Conservation (phyloP, 2,329 filamentous ascomycete genomes). For the Triangularia verruculosa region DNA sequence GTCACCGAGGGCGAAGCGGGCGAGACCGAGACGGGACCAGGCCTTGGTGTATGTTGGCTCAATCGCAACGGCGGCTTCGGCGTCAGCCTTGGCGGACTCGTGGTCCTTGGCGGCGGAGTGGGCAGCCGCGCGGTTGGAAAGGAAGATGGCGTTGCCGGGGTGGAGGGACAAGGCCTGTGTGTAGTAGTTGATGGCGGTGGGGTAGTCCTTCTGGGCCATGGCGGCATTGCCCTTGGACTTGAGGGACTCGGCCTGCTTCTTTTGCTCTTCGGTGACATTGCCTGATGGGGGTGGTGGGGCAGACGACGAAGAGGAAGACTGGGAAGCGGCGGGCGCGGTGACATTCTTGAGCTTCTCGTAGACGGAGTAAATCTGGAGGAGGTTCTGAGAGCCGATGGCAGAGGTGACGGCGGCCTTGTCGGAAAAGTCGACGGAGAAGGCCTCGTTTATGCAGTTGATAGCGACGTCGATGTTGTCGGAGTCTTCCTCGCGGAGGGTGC, state of each 20-base stretch:
- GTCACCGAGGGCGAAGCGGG: slow-evolving; percentile 87
- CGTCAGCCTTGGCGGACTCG: slow-evolving; percentile 78
- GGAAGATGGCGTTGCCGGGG: slow-evolving; percentile 89
- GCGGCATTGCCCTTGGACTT: slow-evolving; percentile 91
- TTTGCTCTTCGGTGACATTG: slow-evolving; percentile 53
- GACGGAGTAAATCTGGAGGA: slow-evolving; percentile 88
- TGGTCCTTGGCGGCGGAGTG: slow-evolving; percentile 84
- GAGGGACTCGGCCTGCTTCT: slow-evolving; percentile 79
- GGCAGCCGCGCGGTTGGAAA: slow-evolving; percentile 94
- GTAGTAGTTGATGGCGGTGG: slow-evolving; percentile 78
- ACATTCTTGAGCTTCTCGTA: slow-evolving; percentile 87
- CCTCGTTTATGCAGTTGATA: slow-evolving; percentile 88
- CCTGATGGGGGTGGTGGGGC: slow-evolving; percentile 43
- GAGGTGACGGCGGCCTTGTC: slow-evolving; percentile 70
- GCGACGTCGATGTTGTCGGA: slow-evolving; percentile 92
- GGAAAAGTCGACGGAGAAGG: slow-evolving; percentile 88
- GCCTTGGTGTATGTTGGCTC: slow-evolving; percentile 96
- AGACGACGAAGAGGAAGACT: slow-evolving; percentile 36
- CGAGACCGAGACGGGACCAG: slow-evolving; percentile 90
- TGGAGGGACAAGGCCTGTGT: slow-evolving; percentile 78
- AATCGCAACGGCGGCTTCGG: slow-evolving; percentile 81
- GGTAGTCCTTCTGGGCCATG: slow-evolving; percentile 93
- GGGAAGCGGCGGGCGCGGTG: slow-evolving; percentile 33
- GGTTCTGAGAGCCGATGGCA: slow-evolving; percentile 80
- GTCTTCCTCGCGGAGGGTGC: slow-evolving; percentile 83